Base-by-base conservation (phyloP, 192 early-diverging fungal genomes). In the Mortierella hygrophila region DNA sequence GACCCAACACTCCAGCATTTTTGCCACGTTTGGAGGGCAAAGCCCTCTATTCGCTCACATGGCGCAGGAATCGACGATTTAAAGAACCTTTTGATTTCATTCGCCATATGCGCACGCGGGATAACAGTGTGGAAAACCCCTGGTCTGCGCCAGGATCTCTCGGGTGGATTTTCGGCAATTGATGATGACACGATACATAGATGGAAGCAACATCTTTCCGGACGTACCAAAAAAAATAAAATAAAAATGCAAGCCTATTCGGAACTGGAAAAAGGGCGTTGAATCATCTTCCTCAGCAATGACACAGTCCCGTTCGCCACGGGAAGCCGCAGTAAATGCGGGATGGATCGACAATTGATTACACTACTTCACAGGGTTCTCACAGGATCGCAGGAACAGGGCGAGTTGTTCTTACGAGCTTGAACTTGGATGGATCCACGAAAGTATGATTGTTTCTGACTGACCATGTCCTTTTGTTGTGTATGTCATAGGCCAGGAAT, bases 401-500 rank as follows among this genome's bases (percentile, higher is more conserved):
- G 26, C 26, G 60, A 32, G 0, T 6, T 32, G 60, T 15, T 13
- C 11, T 11, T 13, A 32, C 4, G 11, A 32, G 29, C 60, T 15
- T 65, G 60, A 32, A 32, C 32, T 15, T 29, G 29, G 26, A 65
- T 65, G 2, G 26, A 65, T 68, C 29, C 60, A 35, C n/a, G 1
- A 15, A 15, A 32, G 11, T 29, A 32, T 32, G 26, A 32, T 4
- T 0, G 8, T 41, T 70, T 11, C 38, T 74, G 6, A 52, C 47
- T 74, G 29, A 44, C 72, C 16, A 3, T 18, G 4, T 35, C 46
- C 16, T 74, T 32, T 44, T 38, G 23, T 74, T 9, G 7, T 73
- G 29, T 52, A 1, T 20, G 6, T 68, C 40, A 26, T 80, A 85
- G 83, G 35, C 91, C 91, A 38, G 91, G 91, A 4, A 88, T 92